Conservation (phyloP, 2,329 filamentous ascomycete genomes). For the Ophiostoma tasmaniense region DNA sequence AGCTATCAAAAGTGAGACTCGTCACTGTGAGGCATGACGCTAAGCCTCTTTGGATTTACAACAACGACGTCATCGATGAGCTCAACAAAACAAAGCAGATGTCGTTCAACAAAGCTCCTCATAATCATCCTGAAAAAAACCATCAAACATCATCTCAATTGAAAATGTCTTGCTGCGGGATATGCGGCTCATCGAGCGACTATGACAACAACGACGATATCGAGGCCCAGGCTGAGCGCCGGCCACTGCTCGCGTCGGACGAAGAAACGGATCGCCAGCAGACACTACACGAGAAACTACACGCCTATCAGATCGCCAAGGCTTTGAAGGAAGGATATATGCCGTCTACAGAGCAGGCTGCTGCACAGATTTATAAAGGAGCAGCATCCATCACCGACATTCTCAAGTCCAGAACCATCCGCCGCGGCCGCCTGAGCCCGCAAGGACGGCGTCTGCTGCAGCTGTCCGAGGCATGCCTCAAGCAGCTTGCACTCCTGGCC, state of each 20-base stretch:
- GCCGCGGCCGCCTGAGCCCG: slow-evolving; percentile 60
- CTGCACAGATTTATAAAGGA: slow-evolving; percentile 58
- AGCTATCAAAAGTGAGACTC: background rate
- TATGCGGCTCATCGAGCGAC: slow-evolving; percentile 4
- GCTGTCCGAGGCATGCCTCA: slow-evolving; percentile 63
- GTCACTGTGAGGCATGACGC: background rate
- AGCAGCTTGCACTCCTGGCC: slow-evolving; percentile 66
- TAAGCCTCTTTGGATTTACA: background rate
- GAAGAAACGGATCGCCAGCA: slow-evolving; percentile 74
- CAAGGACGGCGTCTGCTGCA: slow-evolving; percentile 67
- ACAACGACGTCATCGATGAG: background rate
- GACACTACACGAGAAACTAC: slow-evolving; percentile 77
- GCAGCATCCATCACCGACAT: slow-evolving; percentile 36
- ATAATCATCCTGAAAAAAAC: background rate
- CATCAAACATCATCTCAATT: background rate
- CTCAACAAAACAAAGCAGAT: background rate
- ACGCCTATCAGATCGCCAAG: slow-evolving; percentile 83
- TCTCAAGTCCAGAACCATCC: background rate
- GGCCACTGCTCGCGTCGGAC: slow-evolving; percentile 12
- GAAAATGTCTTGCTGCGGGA: background rate
- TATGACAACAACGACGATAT: slow-evolving; percentile 9
- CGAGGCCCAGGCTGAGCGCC: slow-evolving; percentile 10
- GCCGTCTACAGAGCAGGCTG: slow-evolving; percentile 80
- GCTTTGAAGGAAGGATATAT: slow-evolving; percentile 79
- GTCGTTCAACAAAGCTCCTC: background rate